Evolutionary conservation across 1,139 yeast genomes (phyloP).

Genomic region (Petasospora rhodanensis): DNA sequence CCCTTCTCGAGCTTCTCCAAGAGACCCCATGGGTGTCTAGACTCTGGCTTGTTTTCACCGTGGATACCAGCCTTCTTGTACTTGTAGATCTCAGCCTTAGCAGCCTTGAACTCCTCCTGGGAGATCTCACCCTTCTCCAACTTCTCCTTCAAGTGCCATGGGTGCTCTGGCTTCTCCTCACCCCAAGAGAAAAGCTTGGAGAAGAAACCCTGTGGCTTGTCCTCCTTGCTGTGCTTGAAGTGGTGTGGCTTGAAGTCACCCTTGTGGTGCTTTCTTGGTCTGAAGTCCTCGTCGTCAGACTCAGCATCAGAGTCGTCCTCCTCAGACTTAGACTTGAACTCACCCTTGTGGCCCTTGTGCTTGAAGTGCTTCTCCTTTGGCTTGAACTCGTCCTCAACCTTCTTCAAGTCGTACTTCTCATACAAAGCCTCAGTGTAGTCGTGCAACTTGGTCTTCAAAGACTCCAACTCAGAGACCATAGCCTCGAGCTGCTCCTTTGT

Average conservation of each 20-base stretch:
- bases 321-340: neutral
- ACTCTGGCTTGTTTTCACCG: neutral
- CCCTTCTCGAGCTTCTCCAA: neutral
- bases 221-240: neutral
- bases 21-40: constrained; percentile 1
- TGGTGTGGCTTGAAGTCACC: too few species aligned
- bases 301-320: neutral
- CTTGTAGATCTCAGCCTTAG: constrained; percentile 3
- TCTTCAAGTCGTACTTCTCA: constrained; percentile 1
- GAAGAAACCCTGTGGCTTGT: neutral
- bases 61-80: constrained; percentile 1
- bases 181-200: too few species aligned
- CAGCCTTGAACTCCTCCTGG: constrained; percentile 6
- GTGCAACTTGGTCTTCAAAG: constrained; percentile 7
- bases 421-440: constrained; percentile 8
- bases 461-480: constrained; percentile 9
- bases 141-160: constrained; percentile 1
- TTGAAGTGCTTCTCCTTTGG: constrained; percentile 3
- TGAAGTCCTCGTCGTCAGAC: too few species aligned
- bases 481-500: constrained; percentile 13
- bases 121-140: constrained; percentile 4
- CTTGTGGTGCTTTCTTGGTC: too few species aligned
- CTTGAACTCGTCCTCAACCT: constrained; percentile 1
- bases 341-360: constrained; percentile 1
- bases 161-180: constrained; percentile 1